phyloP scores from a whole-genome alignment of 495 filamentous ascomycete genomes.

The Podospora pseudopauciseta region DNA sequence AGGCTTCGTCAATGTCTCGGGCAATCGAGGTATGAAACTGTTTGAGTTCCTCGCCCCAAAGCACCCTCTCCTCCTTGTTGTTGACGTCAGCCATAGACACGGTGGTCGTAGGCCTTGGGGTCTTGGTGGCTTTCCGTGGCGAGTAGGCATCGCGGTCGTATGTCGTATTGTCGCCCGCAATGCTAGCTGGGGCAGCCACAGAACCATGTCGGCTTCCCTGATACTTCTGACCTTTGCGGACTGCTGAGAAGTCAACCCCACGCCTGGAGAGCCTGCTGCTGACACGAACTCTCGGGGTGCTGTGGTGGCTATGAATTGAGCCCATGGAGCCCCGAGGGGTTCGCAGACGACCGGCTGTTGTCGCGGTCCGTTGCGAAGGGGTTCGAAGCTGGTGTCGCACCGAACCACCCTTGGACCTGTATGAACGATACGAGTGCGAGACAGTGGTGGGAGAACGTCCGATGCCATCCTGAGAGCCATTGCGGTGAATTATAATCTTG shows the following conservation, averaged over 20 bases:
- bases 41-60: constrained; percentile 50
- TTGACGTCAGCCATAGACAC: constrained; percentile 21
- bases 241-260: constrained; percentile 70
- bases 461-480: constrained; percentile 22
- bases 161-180: constrained; percentile 26
- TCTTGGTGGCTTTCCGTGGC: constrained; percentile 9
- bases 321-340: constrained; percentile 50
- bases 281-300: constrained; percentile 45
- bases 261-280: constrained; percentile 61
- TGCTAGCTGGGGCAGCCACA: constrained; percentile 26
- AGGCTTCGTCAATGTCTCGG: constrained; percentile 65
- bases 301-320: constrained; percentile 57
- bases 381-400: constrained; percentile 16
- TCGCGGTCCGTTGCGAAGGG: constrained; percentile 21
- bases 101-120: background rate
- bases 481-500: constrained; percentile 66
- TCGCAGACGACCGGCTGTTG: constrained; percentile 24
- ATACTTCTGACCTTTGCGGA: constrained; percentile 29
- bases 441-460: constrained; percentile 12
- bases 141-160: constrained; percentile 22
- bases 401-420: constrained; percentile 25
- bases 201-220: constrained; percentile 13
- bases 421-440: constrained; percentile 28
- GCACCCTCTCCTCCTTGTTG: constrained; percentile 20
- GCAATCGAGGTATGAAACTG: constrained; percentile 48